Evolutionary conservation across 192 early-diverging fungal species (phyloP).

Genomic region (Rhizophagus prolifer): DNA sequence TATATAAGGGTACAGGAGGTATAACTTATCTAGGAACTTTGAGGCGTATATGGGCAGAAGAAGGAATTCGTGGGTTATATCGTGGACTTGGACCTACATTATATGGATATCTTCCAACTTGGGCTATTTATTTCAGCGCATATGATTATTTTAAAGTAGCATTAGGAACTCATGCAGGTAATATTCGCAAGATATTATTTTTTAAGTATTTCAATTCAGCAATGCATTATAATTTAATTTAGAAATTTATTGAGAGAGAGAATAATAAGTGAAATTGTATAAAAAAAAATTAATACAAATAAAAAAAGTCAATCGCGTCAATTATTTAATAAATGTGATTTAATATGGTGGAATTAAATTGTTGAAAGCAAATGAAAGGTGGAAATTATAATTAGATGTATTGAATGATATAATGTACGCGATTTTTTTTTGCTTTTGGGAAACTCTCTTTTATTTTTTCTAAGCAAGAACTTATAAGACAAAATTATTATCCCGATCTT

Average conservation of each 20-base stretch:
- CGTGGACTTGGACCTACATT: slow-evolving; percentile 85
- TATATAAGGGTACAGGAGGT: slow-evolving; percentile 62
- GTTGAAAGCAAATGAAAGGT: neutral
- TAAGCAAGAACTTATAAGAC: slow-evolving; percentile 13
- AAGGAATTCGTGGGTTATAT: slow-evolving; percentile 88
- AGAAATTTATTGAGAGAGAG: neutral
- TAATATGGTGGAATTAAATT: neutral
- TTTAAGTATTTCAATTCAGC: neutral
- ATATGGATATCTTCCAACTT: slow-evolving; percentile 85
- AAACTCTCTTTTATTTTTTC: neutral
- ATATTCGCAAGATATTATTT: neutral
- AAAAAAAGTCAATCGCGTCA: neutral
- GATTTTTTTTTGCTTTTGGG: neutral
- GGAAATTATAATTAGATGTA: neutral
- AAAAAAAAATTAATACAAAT: neutral
- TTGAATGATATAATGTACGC: neutral
- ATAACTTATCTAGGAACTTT: slow-evolving; percentile 53
- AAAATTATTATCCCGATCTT: slow-evolving; percentile 2
- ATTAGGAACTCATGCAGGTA: slow-evolving; percentile 1
- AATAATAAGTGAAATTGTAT: neutral
- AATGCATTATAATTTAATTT: neutral
- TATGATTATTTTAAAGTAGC: slow-evolving; percentile 77
- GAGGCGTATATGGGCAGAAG: slow-evolving; percentile 69
- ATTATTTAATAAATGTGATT: neutral
- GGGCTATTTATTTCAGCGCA: slow-evolving; percentile 90